These are phyloP conservation scores for Caryopteris hybrid DNA, from an alignment of 305 asterid species.

Conservation along the genomic window DNA sequence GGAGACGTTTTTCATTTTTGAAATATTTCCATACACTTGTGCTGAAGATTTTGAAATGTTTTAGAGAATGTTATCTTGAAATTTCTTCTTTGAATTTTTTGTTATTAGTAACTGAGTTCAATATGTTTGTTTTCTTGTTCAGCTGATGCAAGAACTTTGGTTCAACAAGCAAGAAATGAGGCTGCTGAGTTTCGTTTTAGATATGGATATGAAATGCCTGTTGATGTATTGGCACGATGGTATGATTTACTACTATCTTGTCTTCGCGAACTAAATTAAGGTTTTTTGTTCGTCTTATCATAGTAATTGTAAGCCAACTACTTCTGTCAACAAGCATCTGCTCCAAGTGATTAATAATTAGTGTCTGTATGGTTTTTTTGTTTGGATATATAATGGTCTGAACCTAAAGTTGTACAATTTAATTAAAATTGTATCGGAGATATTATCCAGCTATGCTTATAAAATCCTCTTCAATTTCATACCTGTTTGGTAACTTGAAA, in stretches of 20 bases:
- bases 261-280: neutral
- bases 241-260: conserved; percentile 13
- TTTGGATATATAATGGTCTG: neutral
- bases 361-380: neutral
- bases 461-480: neutral
- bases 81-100: neutral
- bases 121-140: conserved; percentile 14
- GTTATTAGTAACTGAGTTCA: neutral
- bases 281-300: neutral
- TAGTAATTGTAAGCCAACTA: neutral
- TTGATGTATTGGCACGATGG: conserved; percentile 89
- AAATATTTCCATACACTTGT: neutral
- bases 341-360: neutral
- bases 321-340: neutral
- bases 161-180: conserved; percentile 98
- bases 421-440: neutral
- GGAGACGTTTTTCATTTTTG: neutral
- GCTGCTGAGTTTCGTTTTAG: conserved; percentile 91
- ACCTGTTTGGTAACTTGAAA: neutral
- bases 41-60: neutral
- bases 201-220: conserved; percentile 98
- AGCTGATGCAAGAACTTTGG: conserved; percentile 99
- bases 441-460: neutral
- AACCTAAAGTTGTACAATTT: neutral
- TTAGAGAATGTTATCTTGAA: neutral